A percentile compares a stretch with the other conserved stretches of the same genome.
Evolutionary conservation across 73 alveolate genomes (phyloP).

Genomic region (Effrenium voratum): DNA sequence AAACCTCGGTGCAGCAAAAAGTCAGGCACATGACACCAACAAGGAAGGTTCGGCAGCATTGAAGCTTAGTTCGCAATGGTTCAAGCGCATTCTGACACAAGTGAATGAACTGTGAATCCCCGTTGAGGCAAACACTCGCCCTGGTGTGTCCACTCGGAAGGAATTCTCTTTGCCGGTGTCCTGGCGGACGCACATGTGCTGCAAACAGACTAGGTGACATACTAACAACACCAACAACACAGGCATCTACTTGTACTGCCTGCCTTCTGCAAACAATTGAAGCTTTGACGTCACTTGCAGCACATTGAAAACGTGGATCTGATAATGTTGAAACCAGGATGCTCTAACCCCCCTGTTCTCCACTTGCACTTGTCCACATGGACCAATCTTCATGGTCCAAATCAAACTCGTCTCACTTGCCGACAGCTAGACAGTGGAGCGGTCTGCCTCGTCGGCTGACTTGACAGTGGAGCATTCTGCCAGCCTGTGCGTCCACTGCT

Average conservation of each 20-base stretch:
- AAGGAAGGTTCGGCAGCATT: neutral
- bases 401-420: too few relatives aligned
- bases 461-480: conserved; percentile 90
- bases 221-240: too few relatives aligned
- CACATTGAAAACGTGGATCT: too few relatives aligned
- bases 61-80: neutral
- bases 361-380: too few relatives aligned
- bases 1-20: neutral
- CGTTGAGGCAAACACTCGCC: conserved; percentile 22
- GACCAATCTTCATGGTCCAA: too few relatives aligned
- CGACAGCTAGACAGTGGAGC: too few relatives aligned
- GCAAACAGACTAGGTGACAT: too few relatives aligned
- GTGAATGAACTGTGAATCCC: neutral
- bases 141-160: conserved; percentile 90
- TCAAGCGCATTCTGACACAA: neutral
- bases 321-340: too few relatives aligned
- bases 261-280: too few relatives aligned
- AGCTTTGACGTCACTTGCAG: too few relatives aligned
- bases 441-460: conserved; percentile 93
- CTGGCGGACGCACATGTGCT: neutral
- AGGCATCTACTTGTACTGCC: too few relatives aligned
- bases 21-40: neutral
- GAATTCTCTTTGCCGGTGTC: conserved; percentile 94
- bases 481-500: conserved; percentile 11
- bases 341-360: too few relatives aligned